A percentile compares a stretch with the other conserved stretches of the same genome.
phyloP scores from a whole-genome alignment of 768 basidiomycete species.

The Amanita exitialis region DNA sequence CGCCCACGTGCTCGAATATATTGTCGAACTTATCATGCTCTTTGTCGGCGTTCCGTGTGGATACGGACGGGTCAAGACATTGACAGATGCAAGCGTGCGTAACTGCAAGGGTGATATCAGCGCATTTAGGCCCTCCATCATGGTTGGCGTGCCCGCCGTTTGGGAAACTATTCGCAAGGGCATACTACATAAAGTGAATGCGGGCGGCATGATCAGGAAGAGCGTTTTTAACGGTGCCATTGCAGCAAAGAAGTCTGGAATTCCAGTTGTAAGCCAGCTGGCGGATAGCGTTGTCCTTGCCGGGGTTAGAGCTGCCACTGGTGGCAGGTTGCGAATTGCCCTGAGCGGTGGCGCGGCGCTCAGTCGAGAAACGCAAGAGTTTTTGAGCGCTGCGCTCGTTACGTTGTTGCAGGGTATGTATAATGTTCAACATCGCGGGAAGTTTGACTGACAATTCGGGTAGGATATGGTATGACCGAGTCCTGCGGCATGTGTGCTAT shows the following conservation, averaged over 20 bases:
- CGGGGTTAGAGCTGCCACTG: conserved; percentile 73
- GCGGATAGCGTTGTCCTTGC: conserved; percentile 73
- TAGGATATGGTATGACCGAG: conserved; percentile 97
- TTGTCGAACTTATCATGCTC: conserved; percentile 75
- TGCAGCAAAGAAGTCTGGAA: conserved; percentile 56
- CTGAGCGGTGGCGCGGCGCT: conserved; percentile 84
- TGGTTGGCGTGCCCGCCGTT: conserved; percentile 92
- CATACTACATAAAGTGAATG: conserved; percentile 72
- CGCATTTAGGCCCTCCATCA: conserved; percentile 76
- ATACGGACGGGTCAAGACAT: conserved; percentile 90
- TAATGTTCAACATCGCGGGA: background rate
- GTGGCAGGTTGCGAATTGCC: conserved; percentile 75
- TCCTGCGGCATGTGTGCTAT: conserved; percentile 86
- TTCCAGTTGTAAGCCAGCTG: conserved; percentile 55
- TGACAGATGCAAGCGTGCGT: conserved; percentile 89
- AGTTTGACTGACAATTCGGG: conserved; percentile 7
- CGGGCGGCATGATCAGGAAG: conserved; percentile 58
- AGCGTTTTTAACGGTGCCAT: conserved; percentile 74
- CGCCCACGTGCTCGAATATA: conserved; percentile 92
- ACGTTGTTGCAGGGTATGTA: conserved; percentile 74
- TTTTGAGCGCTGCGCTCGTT: conserved; percentile 72
- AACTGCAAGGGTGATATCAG: conserved; percentile 80
- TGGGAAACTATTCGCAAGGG: conserved; percentile 98
- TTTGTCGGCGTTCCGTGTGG: conserved; percentile 76
- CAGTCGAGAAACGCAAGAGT: conserved; percentile 83